These are phyloP conservation scores for Saccharomycopsis fibuligera DNA, from an alignment of 805 yeast species.

Conservation along the genomic window DNA sequence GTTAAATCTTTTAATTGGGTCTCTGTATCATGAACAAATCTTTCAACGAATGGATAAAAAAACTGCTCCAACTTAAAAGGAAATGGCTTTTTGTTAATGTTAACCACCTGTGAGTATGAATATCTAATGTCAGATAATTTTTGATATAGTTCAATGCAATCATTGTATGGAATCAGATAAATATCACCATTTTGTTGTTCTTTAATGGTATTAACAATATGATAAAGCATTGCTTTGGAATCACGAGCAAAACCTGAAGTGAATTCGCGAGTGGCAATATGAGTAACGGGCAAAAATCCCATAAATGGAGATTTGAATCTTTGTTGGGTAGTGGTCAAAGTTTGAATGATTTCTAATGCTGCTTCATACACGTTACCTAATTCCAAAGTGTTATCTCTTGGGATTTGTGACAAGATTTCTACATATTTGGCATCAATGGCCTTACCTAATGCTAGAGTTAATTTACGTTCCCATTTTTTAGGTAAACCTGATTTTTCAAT, in stretches of 20 bases:
- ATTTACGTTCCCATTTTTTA: conserved; percentile 37
- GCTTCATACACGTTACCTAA: conserved; percentile 51
- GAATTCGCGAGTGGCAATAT: conserved; percentile 41
- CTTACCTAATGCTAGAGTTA: conserved; percentile 32
- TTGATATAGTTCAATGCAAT: conserved; percentile 51
- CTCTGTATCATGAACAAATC: conserved; percentile 39
- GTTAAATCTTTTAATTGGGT: conserved; percentile 43
- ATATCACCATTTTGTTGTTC: conserved; percentile 20
- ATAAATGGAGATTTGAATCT: conserved; percentile 56
- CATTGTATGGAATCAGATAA: conserved; percentile 39
- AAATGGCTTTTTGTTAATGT: conserved; percentile 32
- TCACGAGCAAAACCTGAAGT: conserved; percentile 50
- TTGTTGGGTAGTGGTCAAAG: conserved; percentile 48
- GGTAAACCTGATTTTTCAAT: conserved; percentile 33
- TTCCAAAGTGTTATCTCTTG: conserved; percentile 49
- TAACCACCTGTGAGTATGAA: conserved; percentile 42
- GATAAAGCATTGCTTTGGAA: conserved; percentile 42
- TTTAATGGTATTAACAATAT: conserved; percentile 37
- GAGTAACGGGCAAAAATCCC: conserved; percentile 48
- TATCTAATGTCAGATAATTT: conserved; percentile 46
- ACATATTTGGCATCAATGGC: conserved; percentile 41
- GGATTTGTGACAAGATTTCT: conserved; percentile 41
- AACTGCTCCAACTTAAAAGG: conserved; percentile 50
- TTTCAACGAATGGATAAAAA: conserved; percentile 42
- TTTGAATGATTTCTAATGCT: conserved; percentile 45